phyloP scores from a whole-genome alignment of 2,329 filamentous ascomycete genomes.

The Botrytis aclada region DNA sequence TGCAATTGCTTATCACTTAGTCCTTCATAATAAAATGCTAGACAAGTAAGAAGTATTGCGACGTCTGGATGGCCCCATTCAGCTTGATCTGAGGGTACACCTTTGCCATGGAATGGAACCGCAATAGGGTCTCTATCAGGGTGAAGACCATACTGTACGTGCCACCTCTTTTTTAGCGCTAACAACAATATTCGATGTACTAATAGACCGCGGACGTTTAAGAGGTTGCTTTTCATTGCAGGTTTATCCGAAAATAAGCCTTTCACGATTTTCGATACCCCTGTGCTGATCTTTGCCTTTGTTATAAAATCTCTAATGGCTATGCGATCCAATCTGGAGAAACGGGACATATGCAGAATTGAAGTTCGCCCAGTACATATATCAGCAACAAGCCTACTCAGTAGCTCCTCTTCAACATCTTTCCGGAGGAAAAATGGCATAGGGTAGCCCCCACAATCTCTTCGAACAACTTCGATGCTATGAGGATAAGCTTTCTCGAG shows the following conservation, averaged over 20 bases:
- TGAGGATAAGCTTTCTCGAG: conserved; percentile 41
- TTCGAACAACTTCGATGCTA: conserved; percentile 45
- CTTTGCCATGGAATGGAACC: conserved; percentile 66
- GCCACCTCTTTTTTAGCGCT: conserved; percentile 53
- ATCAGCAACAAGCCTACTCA: conserved; percentile 37
- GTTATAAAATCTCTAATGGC: conserved; percentile 34
- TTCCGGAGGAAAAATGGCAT: conserved; percentile 47
- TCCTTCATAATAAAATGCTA: conserved; percentile 66
- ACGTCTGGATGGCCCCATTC: conserved; percentile 70
- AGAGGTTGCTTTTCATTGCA: conserved; percentile 40
- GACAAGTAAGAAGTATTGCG: conserved; percentile 59
- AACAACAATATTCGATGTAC: conserved; percentile 53
- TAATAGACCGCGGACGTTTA: conserved; percentile 62
- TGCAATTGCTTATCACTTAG: conserved; percentile 49
- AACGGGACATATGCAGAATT: conserved; percentile 27
- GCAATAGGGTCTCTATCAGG: conserved; percentile 56
- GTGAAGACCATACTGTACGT: conserved; percentile 60
- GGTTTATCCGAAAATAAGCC: conserved; percentile 38
- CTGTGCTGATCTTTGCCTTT: conserved; percentile 27
- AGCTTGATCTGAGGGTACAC: conserved; percentile 56
- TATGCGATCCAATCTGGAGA: conserved; percentile 31
- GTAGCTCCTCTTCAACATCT: conserved; percentile 40
- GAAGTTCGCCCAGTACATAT: conserved; percentile 35
- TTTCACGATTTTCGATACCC: conserved; percentile 30
- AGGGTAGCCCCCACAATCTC: conserved; percentile 42